These are phyloP conservation scores for Leccinellum luteum DNA, from an alignment of 768 basidiomycete species.

Conservation along the genomic window DNA sequence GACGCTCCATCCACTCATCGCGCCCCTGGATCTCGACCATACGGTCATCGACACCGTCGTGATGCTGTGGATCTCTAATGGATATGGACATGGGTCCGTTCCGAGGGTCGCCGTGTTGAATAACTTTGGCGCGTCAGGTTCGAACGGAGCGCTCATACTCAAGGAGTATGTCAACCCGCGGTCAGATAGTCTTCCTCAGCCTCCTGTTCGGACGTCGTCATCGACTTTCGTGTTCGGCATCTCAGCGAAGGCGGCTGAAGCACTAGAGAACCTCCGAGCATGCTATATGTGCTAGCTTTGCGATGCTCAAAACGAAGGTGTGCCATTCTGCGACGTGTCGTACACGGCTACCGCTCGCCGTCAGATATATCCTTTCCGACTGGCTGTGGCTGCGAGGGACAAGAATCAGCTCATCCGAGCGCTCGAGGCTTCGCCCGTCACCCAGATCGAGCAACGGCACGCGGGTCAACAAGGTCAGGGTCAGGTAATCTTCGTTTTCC, in stretches of 20 bases:
- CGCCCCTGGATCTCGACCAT: slow-evolving; percentile 44
- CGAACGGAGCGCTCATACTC: slow-evolving; percentile 60
- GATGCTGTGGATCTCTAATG: slow-evolving; percentile 42
- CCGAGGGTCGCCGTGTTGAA: slow-evolving; percentile 60
- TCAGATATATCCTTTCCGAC: slow-evolving; percentile 50
- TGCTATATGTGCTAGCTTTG: slow-evolving; percentile 50
- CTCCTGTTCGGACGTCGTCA: slow-evolving; percentile 7
- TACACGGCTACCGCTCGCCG: slow-evolving; percentile 70
- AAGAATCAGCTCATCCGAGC: slow-evolving; percentile 46
- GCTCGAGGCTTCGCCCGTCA: slow-evolving; percentile 37
- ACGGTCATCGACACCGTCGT: slow-evolving; percentile 45
- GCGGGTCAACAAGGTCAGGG: slow-evolving; percentile 4
- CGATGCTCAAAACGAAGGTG: slow-evolving; percentile 20
- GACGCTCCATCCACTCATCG: slow-evolving; percentile 56
- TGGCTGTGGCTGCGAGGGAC: slow-evolving; percentile 46
- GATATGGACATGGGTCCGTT: slow-evolving; percentile 14
- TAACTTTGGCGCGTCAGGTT: slow-evolving; percentile 76
- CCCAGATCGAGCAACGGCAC: slow-evolving; percentile 26
- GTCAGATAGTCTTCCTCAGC: neutral
- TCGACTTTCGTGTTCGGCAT: slow-evolving; percentile 52
- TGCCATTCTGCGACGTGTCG: slow-evolving; percentile 49
- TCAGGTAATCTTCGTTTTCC: slow-evolving; percentile 64
- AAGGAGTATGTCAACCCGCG: slow-evolving; percentile 46
- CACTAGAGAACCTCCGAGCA: slow-evolving; percentile 46
- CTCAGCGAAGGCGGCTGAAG: slow-evolving; percentile 53